A percentile compares a stretch with the other conserved stretches of the same genome.
phyloP scores from a whole-genome alignment of 805 yeast species.

The Saturnispora zaruensis region DNA sequence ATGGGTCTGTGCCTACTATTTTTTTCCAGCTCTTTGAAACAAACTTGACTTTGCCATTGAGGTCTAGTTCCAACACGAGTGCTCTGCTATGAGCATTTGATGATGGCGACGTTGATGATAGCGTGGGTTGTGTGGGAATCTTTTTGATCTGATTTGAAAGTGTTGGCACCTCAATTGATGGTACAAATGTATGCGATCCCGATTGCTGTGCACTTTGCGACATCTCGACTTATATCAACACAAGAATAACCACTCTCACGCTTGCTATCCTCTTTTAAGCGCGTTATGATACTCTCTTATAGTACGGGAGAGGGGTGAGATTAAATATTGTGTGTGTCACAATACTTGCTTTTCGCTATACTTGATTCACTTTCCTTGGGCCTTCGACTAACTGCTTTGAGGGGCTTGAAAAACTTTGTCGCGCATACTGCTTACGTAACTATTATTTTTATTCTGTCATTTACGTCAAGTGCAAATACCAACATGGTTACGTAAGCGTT shows the following conservation, averaged over 20 bases:
- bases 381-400: no score
- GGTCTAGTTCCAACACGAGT: constrained; percentile 74
- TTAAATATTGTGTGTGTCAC: neutral
- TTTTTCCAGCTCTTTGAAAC: constrained; percentile 71
- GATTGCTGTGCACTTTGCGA: neutral
- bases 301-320: neutral
- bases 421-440: neutral
- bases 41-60: constrained; percentile 71
- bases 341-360: neutral
- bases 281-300: neutral
- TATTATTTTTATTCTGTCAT: no score
- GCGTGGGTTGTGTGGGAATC: neutral
- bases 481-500: neutral
- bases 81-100: constrained; percentile 26
- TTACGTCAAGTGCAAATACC: no score
- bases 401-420: neutral
- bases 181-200: neutral
- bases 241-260: neutral
- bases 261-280: neutral
- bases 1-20: constrained; percentile 59
- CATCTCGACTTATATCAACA: neutral
- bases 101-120: neutral
- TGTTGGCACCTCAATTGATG: neutral
- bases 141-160: no score
- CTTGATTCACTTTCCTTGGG: no score